Evolutionary conservation across 805 yeast genomes (phyloP).

Genomic region (Lipomyces sp.): DNA sequence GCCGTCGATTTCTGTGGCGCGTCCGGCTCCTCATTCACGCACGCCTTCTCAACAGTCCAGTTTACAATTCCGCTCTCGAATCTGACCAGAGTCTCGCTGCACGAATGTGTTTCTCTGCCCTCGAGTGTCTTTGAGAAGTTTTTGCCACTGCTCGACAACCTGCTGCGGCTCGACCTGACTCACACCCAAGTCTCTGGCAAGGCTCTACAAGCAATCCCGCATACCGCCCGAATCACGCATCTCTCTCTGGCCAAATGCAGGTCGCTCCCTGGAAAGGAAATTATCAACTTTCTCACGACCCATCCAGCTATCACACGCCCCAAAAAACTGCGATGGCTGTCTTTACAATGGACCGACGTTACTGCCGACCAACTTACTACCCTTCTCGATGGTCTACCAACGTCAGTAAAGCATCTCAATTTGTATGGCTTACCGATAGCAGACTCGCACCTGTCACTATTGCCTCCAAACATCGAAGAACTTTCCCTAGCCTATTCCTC

Average conservation of each 20-base stretch:
- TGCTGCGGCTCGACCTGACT: slow-evolving; percentile 74
- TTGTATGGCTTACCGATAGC: slow-evolving; percentile 69
- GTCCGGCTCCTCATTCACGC: slow-evolving; percentile 63
- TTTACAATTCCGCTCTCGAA: slow-evolving; percentile 40
- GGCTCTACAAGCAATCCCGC: slow-evolving; percentile 61
- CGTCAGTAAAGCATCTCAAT: slow-evolving; percentile 56
- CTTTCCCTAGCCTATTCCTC: slow-evolving; percentile 45
- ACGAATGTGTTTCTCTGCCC: slow-evolving; percentile 83
- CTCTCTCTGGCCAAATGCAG: slow-evolving; percentile 54
- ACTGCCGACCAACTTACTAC: slow-evolving; percentile 55
- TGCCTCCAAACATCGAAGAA: slow-evolving; percentile 41
- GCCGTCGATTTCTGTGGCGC: slow-evolving; percentile 90
- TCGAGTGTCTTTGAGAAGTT: slow-evolving; percentile 59
- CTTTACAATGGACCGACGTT: slow-evolving; percentile 64
- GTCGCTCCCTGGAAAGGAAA: slow-evolving; percentile 62
- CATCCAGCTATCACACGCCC: slow-evolving; percentile 60
- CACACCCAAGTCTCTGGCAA: slow-evolving; percentile 77
- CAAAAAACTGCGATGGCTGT: slow-evolving; percentile 62
- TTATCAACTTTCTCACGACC: slow-evolving; percentile 67
- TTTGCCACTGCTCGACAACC: slow-evolving; percentile 59
- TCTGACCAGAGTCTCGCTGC: slow-evolving; percentile 66
- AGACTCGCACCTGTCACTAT: slow-evolving; percentile 44
- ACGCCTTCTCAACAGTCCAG: slow-evolving; percentile 55
- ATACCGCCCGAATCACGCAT: slow-evolving; percentile 68
- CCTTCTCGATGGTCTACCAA: slow-evolving; percentile 51